Base-by-base conservation (phyloP, 2,329 filamentous ascomycete species). In the Acarospora socialis region DNA sequence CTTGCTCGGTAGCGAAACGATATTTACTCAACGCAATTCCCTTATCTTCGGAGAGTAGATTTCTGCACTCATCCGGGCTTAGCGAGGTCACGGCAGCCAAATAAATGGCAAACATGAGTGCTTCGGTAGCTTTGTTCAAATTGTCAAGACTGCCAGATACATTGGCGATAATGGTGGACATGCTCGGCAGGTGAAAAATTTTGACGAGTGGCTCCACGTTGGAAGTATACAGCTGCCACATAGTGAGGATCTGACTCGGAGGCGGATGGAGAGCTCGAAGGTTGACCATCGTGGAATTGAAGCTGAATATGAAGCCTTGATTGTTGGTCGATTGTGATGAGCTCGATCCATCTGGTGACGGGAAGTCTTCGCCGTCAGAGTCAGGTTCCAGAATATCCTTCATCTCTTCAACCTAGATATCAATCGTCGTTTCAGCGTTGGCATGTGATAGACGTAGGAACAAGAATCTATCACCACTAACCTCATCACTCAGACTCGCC, bases 1-100 rank as follows among this genome's bases (percentile, higher is more conserved):
- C 70, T 46, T 78, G 73, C 44, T 78, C 73, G 3, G 71, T 53
- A 2, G 64, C 73, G 44, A 75, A 74, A 6, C 73, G 66, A 47
- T 76, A 78, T 29, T 63, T 64, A 27, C 55, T 56, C 16, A 74
- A 53, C 5, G 67, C 46, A 1, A 53, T 42, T 5, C 54, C 42
- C 33, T 70, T 64, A 19, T 68, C 62, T 48, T 70, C 63, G 7
- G 66, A 66, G 21, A 74, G 56, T 14, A 54, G 48, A 9, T 49
- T 42, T 17, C 55, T 38, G 43, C 66, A 69, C 27, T 73, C 61
- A 13, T 61, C 50, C 1, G 55, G 38, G 1, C 55, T 51, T 21
- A 69, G 50, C 37, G 66, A 68, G 3, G 66, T 70, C 3, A 72
- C 57, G 0, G 68, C 63, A 2, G 60, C 62, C 37, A 75, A 69